These are phyloP conservation scores for Calonectria pteridis DNA, from an alignment of 2,329 filamentous ascomycete genomes.

Conservation along the genomic window DNA sequence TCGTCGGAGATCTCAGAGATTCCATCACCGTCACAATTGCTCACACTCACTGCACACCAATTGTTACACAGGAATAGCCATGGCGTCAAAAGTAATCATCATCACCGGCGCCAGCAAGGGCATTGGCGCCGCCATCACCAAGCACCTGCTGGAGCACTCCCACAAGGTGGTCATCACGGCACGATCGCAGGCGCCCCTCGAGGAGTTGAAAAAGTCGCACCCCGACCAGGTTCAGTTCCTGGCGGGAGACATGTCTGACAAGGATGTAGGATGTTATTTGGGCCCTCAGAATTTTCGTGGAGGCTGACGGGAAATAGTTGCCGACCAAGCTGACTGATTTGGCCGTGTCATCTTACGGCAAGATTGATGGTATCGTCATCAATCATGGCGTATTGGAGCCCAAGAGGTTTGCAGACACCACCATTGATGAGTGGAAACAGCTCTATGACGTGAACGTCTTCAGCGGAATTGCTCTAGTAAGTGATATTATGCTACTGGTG, in stretches of 20 bases:
- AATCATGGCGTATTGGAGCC: slow-evolving; percentile 90
- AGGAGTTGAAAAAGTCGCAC: slow-evolving; percentile 63
- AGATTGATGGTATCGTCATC: slow-evolving; percentile 84
- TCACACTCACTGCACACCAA: neutral
- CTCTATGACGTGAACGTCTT: slow-evolving; percentile 90
- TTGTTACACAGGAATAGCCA: slow-evolving; percentile 39
- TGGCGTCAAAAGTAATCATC: slow-evolving; percentile 75
- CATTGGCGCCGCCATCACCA: slow-evolving; percentile 69
- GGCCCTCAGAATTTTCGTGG: neutral
- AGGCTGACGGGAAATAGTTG: slow-evolving; percentile 56
- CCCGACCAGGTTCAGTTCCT: slow-evolving; percentile 65
- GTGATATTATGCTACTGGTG: slow-evolving; percentile 40
- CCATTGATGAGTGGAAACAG: slow-evolving; percentile 79
- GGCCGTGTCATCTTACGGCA: slow-evolving; percentile 76
- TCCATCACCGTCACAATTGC: slow-evolving; percentile 5
- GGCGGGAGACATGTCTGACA: slow-evolving; percentile 66
- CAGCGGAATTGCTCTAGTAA: slow-evolving; percentile 81
- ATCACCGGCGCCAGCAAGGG: slow-evolving; percentile 76
- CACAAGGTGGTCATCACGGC: slow-evolving; percentile 73
- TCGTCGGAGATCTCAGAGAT: neutral
- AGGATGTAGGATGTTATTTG: slow-evolving; percentile 56
- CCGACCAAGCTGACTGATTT: slow-evolving; percentile 73
- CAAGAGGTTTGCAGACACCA: slow-evolving; percentile 76
- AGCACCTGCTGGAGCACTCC: slow-evolving; percentile 62
- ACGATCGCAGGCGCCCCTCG: slow-evolving; percentile 62